These are phyloP conservation scores for Bacterosira constricta DNA, from an alignment of 108 stramenopile genomes.

Conservation along the genomic window DNA sequence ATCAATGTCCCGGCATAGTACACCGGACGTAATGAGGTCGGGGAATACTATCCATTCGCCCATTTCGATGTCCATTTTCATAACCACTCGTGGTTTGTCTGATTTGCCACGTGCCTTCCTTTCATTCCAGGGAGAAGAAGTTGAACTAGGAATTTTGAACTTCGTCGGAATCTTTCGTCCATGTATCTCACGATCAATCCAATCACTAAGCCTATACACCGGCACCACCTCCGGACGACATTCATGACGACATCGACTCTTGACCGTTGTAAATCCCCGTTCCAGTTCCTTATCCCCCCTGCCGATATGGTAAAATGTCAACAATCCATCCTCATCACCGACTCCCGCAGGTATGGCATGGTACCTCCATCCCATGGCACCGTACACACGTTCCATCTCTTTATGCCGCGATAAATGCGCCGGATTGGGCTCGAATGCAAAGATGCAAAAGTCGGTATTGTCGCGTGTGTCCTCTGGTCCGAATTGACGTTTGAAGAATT, in stretches of 20 bases:
- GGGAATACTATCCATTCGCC: slow-evolving; percentile 41
- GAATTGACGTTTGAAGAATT: slow-evolving; percentile 24
- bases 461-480: slow-evolving; percentile 10
- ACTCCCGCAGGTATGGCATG: slow-evolving; percentile 22
- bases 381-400: slow-evolving; percentile 14
- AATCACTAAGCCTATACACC: slow-evolving; percentile 18
- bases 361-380: slow-evolving; percentile 38
- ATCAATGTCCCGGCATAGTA: slow-evolving; percentile 33
- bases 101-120: not conserved
- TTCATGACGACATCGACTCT: not conserved
- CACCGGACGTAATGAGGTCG: slow-evolving; percentile 19
- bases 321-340: slow-evolving; percentile 8
- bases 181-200: slow-evolving; percentile 35
- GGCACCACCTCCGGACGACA: slow-evolving; percentile 7
- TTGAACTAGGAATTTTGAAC: not conserved
- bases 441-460: slow-evolving; percentile 28
- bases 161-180: slow-evolving; percentile 19
- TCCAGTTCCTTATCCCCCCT: slow-evolving; percentile 11
- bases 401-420: slow-evolving; percentile 2
- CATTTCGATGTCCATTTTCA: slow-evolving; percentile 52
- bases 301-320: slow-evolving; percentile 41
- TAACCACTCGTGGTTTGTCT: slow-evolving; percentile 12
- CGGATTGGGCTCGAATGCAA: slow-evolving; percentile 48
- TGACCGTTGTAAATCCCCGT: slow-evolving; percentile 24
- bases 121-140: not conserved